Evolutionary conservation across 2,329 filamentous ascomycete genomes (phyloP).

Genomic region (Beauveria caledonica): DNA sequence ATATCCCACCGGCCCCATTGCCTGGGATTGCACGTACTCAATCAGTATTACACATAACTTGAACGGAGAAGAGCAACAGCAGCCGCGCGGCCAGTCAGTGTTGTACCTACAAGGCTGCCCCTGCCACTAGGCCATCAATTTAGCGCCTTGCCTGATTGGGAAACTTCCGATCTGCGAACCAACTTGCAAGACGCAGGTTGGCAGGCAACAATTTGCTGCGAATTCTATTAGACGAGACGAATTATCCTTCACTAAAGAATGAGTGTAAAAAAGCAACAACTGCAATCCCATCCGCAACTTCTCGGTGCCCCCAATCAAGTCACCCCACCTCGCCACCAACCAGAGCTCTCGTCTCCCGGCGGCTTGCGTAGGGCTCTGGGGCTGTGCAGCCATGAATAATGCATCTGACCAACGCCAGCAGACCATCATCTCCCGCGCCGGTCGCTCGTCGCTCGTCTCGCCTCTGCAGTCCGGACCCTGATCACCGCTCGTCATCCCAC

Average conservation of each 20-base stretch:
- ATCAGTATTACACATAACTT: not conserved
- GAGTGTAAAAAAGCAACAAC: too few species aligned
- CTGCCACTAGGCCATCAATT: not conserved
- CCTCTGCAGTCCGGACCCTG: too few species aligned
- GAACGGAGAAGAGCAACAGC: not conserved
- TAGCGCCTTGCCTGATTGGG: not conserved
- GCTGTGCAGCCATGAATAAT: not conserved
- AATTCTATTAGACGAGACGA: not conserved
- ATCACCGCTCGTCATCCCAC: too few species aligned
- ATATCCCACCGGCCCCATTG: not conserved
- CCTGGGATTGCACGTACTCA: not conserved
- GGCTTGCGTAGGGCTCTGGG: slow-evolving; percentile 6
- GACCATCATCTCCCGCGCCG: not conserved
- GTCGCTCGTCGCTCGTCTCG: not conserved
- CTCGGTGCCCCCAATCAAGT: not conserved
- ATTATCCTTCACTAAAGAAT: too few species aligned
- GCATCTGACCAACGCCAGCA: not conserved
- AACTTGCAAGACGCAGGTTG: not conserved
- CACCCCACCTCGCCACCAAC: not conserved
- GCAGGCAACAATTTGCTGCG: not conserved
- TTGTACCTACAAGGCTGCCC: too few species aligned
- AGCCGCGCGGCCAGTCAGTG: not conserved
- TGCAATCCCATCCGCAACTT: not conserved
- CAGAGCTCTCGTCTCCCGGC: not conserved
- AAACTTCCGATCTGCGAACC: not conserved